Percentiles rank a stretch among this genome's conserved stretches.
phyloP scores from a whole-genome alignment of 257 asterid species.

The Anisodus tanguticus region DNA sequence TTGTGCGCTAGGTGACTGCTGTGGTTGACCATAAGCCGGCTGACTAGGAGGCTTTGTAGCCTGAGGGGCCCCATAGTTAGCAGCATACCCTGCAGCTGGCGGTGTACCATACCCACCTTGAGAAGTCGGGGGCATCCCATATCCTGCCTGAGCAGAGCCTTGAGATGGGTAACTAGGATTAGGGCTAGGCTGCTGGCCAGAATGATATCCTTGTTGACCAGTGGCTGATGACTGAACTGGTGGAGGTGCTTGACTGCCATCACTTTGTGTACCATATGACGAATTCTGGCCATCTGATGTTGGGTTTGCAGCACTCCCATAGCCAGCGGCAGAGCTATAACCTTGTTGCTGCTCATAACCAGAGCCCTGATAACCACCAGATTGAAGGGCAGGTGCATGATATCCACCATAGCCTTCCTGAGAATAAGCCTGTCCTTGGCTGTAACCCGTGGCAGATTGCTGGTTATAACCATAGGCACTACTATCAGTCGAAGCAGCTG shows the following conservation, averaged over 20 bases:
- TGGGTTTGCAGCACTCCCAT: constrained; percentile 53
- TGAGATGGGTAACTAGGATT: constrained; percentile 62
- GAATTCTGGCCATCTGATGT: constrained; percentile 58
- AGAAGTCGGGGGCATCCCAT: constrained; percentile 49
- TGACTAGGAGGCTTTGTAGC: constrained; percentile 51
- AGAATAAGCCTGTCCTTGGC: constrained; percentile 76
- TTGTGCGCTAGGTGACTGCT: constrained; percentile 60
- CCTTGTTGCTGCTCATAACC: constrained; percentile 87
- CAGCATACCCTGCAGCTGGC: constrained; percentile 54
- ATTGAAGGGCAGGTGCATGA: constrained; percentile 55
- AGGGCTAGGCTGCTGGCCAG: constrained; percentile 60
- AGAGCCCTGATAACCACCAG: constrained; percentile 62
- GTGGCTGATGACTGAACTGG: constrained; percentile 52
- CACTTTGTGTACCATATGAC: constrained; percentile 70
- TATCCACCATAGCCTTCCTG: constrained; percentile 83
- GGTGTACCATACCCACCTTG: constrained; percentile 71
- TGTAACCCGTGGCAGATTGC: constrained; percentile 55
- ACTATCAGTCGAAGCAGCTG: constrained; percentile 57
- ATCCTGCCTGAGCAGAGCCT: constrained; percentile 65
- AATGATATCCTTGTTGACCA: constrained; percentile 52
- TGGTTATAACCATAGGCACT: constrained; percentile 53
- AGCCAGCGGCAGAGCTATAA: constrained; percentile 63
- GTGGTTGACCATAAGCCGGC: constrained; percentile 55
- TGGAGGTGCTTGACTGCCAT: constrained; percentile 65
- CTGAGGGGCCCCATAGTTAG: constrained; percentile 46